Conservation (phyloP, 129 eudicot species). For the Centaurea solstitialis region DNA sequence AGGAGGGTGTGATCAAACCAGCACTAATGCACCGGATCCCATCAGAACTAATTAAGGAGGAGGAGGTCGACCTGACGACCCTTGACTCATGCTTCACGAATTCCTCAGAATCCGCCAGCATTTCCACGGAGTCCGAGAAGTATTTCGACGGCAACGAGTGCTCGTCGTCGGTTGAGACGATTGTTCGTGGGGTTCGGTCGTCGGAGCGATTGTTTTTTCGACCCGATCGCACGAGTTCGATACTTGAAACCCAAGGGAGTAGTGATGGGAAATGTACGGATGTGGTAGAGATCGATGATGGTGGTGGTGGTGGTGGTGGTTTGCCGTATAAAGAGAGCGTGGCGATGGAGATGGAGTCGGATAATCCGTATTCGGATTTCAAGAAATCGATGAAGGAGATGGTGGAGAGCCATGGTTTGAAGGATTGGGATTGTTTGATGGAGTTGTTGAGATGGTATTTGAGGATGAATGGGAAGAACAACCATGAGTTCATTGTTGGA, state of each 20-base stretch:
- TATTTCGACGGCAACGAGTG: slow-evolving; percentile 3
- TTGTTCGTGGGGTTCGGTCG: slow-evolving; percentile 54
- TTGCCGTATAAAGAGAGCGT: slow-evolving; percentile 61
- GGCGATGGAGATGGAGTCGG: slow-evolving; percentile 65
- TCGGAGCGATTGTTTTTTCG: slow-evolving; percentile 68
- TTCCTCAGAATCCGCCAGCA: slow-evolving; percentile 51
- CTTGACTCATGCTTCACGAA: slow-evolving; percentile 56
- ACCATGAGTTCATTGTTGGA: slow-evolving; percentile 72
- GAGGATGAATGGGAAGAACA: slow-evolving; percentile 67
- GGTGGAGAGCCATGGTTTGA: slow-evolving; percentile 70
- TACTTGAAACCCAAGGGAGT: slow-evolving; percentile 25
- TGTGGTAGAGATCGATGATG: neutral
- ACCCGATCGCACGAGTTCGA: slow-evolving; percentile 57
- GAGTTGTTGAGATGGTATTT: slow-evolving; percentile 84
- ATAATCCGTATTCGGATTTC: slow-evolving; percentile 74
- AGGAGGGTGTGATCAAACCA: no score
- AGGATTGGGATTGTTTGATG: slow-evolving; percentile 82
- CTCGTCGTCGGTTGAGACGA: slow-evolving; percentile 39
- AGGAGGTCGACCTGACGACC: slow-evolving; percentile 26
- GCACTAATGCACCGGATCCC: no score
- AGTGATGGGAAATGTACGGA: slow-evolving; percentile 12
- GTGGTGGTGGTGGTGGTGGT: neutral
- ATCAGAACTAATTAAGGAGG: no score
- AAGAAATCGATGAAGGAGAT: slow-evolving; percentile 89
- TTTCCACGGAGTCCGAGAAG: slow-evolving; percentile 51